These are phyloP conservation scores for Cubamyces lactineus DNA, from an alignment of 768 basidiomycete species.

Conservation along the genomic window DNA sequence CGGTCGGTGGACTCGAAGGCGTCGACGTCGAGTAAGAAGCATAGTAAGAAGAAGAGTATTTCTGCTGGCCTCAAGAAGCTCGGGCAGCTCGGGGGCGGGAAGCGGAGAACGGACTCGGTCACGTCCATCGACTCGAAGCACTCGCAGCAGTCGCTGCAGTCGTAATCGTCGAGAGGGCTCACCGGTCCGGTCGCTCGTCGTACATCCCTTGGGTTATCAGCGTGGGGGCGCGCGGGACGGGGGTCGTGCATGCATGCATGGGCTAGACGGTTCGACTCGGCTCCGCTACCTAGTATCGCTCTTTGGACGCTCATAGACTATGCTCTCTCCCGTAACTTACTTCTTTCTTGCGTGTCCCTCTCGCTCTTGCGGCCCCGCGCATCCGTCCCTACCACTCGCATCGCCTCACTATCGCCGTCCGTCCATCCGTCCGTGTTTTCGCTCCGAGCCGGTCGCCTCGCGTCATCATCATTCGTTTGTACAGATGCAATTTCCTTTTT, in stretches of 20 bases:
- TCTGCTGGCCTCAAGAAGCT: conserved; percentile 60
- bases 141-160: conserved; percentile 13
- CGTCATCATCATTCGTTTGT: conserved; percentile 22
- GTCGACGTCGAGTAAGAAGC: conserved; percentile 38
- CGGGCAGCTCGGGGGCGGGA: conserved; percentile 45
- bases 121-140: conserved; percentile 48
- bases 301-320: conserved; percentile 26
- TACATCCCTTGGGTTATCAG: background rate
- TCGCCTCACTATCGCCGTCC: background rate
- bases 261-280: conserved; percentile 1
- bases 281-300: background rate
- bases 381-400: background rate
- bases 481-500: conserved; percentile 23
- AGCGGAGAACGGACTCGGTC: conserved; percentile 56
- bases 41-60: conserved; percentile 62
- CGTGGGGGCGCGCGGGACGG: conserved; percentile 11
- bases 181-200: conserved; percentile 13
- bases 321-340: conserved; percentile 23
- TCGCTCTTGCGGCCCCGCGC: background rate
- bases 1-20: conserved; percentile 41
- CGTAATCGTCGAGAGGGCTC: conserved; percentile 2
- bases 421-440: background rate
- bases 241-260: background rate
- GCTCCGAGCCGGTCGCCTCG: background rate
- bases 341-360: background rate